These are phyloP conservation scores for Heracleum sosnowskyi DNA, from an alignment of 129 eudicot genomes.

Conservation along the genomic window DNA sequence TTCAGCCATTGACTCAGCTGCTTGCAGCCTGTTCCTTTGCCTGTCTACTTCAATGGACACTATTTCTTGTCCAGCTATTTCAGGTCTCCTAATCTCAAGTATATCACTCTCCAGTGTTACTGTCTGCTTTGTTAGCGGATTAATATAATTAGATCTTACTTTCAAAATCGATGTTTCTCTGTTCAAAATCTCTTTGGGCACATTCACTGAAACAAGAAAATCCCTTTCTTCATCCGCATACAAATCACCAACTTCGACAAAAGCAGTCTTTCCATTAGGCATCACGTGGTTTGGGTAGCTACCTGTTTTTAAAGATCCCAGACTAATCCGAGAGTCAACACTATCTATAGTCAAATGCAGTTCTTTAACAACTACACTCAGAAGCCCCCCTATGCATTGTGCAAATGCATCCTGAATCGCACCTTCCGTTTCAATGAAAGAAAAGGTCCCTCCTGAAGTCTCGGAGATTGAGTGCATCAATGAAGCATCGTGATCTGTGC, in stretches of 20 bases:
- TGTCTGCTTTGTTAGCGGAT: slow-evolving; percentile 51
- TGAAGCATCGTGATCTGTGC: slow-evolving; percentile 71
- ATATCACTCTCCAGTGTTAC: slow-evolving; percentile 39
- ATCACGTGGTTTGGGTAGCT: slow-evolving; percentile 43
- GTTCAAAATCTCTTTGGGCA: slow-evolving; percentile 37
- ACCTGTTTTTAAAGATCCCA: slow-evolving; percentile 54
- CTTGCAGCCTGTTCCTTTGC: slow-evolving; percentile 64
- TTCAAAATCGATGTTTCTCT: slow-evolving; percentile 41
- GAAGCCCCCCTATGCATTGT: slow-evolving; percentile 87
- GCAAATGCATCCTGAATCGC: slow-evolving; percentile 87
- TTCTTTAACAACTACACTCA: slow-evolving; percentile 80
- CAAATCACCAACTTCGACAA: slow-evolving; percentile 62
- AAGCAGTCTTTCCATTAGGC: slow-evolving; percentile 40
- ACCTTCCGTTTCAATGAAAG: slow-evolving; percentile 76
- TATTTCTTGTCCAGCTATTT: slow-evolving; percentile 26
- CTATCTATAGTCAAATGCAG: slow-evolving; percentile 45
- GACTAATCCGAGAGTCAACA: slow-evolving; percentile 25
- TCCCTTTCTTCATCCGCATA: slow-evolving; percentile 87
- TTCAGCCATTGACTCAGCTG: slow-evolving; percentile 65
- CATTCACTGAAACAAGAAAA: slow-evolving; percentile 56
- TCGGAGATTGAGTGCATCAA: slow-evolving; percentile 75
- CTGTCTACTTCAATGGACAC: slow-evolving; percentile 74
- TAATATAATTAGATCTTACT: slow-evolving; percentile 49
- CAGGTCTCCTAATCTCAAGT: slow-evolving; percentile 45
- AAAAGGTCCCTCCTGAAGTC: slow-evolving; percentile 80